These are phyloP conservation scores for Phialophora verrucosa DNA, from an alignment of 2,329 filamentous ascomycete genomes.

Conservation along the genomic window DNA sequence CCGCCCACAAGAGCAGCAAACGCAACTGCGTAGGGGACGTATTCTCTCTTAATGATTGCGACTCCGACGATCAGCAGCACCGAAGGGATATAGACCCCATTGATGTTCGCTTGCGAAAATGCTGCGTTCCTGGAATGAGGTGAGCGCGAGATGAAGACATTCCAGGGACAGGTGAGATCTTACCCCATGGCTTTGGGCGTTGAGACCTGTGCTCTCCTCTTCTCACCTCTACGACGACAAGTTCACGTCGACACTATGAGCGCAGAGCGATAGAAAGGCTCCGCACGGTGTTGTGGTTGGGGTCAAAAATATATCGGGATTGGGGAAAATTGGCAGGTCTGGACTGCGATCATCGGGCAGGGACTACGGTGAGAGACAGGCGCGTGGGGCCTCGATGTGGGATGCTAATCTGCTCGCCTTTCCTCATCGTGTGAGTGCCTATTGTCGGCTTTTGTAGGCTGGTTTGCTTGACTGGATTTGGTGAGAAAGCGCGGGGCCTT, in stretches of 20 bases:
- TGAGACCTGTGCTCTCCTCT: constrained; percentile 7
- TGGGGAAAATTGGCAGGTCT: constrained; percentile 17
- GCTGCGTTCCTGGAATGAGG: constrained; percentile 24
- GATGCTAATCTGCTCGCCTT: background rate
- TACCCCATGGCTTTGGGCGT: constrained; percentile 22
- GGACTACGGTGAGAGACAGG: constrained; percentile 1
- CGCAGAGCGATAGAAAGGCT: background rate
- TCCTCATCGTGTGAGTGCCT: background rate
- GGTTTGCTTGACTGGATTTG: constrained; percentile 14
- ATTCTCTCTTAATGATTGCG: constrained; percentile 78
- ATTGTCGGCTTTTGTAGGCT: background rate
- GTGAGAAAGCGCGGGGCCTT: constrained; percentile 28
- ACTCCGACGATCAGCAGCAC: constrained; percentile 76
- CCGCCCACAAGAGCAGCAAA: constrained; percentile 70
- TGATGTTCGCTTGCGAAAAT: constrained; percentile 63
- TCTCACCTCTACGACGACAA: constrained; percentile 3
- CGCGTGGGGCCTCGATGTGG: constrained; percentile 21
- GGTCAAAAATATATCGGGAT: constrained; percentile 25
- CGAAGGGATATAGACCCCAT: constrained; percentile 84
- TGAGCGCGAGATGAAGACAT: constrained; percentile 9
- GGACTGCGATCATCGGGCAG: constrained; percentile 15
- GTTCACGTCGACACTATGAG: constrained; percentile 1
- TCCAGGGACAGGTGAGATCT: background rate
- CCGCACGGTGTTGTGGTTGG: constrained; percentile 10
- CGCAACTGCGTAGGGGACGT: constrained; percentile 71